A percentile compares a stretch with the other conserved stretches of the same genome.
phyloP scores from a whole-genome alignment of 75 land plant genomes.

The Picea glauca region DNA sequence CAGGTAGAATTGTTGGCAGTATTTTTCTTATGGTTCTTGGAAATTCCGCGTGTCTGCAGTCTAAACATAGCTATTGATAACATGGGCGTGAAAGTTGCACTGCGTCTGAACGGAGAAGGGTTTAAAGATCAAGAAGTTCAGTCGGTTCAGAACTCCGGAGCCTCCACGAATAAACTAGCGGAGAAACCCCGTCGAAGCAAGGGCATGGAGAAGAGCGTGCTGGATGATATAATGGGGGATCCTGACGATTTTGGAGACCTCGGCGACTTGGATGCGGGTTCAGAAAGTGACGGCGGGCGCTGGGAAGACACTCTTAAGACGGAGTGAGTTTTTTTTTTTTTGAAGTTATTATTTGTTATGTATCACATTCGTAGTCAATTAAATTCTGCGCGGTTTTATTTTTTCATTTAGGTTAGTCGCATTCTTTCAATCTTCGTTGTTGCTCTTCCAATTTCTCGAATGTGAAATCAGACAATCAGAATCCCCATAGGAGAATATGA shows the following conservation, averaged over 20 bases:
- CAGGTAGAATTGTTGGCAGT: too few species aligned
- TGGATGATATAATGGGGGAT: slow-evolving; percentile 58
- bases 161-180: slow-evolving; percentile 1
- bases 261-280: slow-evolving; percentile 31
- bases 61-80: slow-evolving; percentile 1
- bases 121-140: slow-evolving; percentile 4
- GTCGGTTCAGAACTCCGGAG: slow-evolving; percentile 7
- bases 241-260: slow-evolving; percentile 48
- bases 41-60: background rate
- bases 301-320: slow-evolving; percentile 46
- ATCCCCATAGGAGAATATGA: background rate
- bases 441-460: background rate
- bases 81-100: slow-evolving; percentile 16
- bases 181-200: slow-evolving; percentile 3
- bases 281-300: slow-evolving; percentile 41
- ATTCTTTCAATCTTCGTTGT: too few species aligned
- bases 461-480: background rate
- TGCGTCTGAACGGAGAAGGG: slow-evolving; percentile 1
- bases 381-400: background rate
- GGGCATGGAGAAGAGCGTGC: slow-evolving; percentile 42
- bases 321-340: slow-evolving; percentile 25
- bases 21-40: background rate
- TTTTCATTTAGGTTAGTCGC: too few species aligned
- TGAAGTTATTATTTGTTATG: background rate
- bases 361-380: background rate